These are phyloP conservation scores for Ustulina deusta DNA, from an alignment of 2,329 filamentous ascomycete species.

Conservation along the genomic window DNA sequence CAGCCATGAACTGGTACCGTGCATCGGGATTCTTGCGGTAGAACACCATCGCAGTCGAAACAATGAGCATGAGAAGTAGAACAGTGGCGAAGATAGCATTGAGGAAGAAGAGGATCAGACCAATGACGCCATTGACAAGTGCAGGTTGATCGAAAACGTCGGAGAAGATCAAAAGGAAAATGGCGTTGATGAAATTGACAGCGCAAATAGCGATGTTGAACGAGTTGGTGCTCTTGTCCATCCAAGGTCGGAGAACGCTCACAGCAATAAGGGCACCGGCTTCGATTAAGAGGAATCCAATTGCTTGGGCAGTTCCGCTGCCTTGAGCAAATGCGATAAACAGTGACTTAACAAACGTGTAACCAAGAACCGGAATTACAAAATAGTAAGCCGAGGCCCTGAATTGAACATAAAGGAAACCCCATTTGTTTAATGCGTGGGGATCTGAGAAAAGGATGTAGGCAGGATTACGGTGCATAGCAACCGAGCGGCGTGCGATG, in stretches of 20 bases:
- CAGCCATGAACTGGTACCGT: conserved; percentile 88
- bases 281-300: conserved; percentile 82
- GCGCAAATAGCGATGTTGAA: conserved; percentile 89
- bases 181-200: conserved; percentile 84
- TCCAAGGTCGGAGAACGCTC: conserved; percentile 85
- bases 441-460: conserved; percentile 93
- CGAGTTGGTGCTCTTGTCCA: conserved; percentile 93
- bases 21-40: conserved; percentile 88
- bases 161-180: conserved; percentile 87
- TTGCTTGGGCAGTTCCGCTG: conserved; percentile 75
- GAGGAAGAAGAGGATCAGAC: conserved; percentile 84
- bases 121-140: conserved; percentile 84
- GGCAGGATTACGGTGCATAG: conserved; percentile 90
- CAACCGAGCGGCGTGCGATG: conserved; percentile 82
- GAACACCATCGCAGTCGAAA: conserved; percentile 73
- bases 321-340: conserved; percentile 82
- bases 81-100: conserved; percentile 83
- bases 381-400: conserved; percentile 90
- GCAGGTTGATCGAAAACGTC: conserved; percentile 81
- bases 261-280: conserved; percentile 76
- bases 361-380: conserved; percentile 78
- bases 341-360: conserved; percentile 82
- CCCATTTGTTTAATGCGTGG: conserved; percentile 88
- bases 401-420: conserved; percentile 91
- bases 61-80: conserved; percentile 80